Evolutionary conservation across 345 rosid genomes (phyloP).

Genomic region (Ceriops zippeliana): DNA sequence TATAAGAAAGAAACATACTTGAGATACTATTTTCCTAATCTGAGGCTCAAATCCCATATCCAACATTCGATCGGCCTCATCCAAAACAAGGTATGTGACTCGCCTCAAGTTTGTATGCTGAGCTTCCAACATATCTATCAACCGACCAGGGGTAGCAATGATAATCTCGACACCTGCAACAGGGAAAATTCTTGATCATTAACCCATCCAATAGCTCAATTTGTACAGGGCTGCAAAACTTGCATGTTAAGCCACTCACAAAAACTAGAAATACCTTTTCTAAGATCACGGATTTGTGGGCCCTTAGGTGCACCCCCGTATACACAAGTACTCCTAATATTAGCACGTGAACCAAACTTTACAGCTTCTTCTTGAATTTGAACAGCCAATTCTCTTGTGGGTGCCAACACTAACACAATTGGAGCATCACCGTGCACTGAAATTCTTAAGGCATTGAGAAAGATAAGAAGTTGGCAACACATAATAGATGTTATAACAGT

Average conservation of each 20-base stretch:
- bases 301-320: constrained; percentile 99
- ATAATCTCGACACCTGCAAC: constrained; percentile 86
- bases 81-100: constrained; percentile 93
- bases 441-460: background rate
- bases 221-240: background rate
- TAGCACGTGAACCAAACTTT: constrained; percentile 62
- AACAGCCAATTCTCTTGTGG: constrained; percentile 95
- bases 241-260: background rate
- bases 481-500: no score
- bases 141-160: constrained; percentile 97
- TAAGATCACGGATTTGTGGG: constrained; percentile 92
- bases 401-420: constrained; percentile 76
- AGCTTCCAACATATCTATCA: constrained; percentile 90
- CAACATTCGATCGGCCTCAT: constrained; percentile 96
- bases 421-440: constrained; percentile 86
- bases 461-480: no score
- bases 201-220: background rate
- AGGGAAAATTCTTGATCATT: constrained; percentile 13
- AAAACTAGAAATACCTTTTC: constrained; percentile 54
- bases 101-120: constrained; percentile 75
- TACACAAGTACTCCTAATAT: constrained; percentile 77
- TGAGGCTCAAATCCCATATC: constrained; percentile 99
- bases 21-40: constrained; percentile 79
- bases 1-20: constrained; percentile 38
- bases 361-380: constrained; percentile 88